Conservation (phyloP, 441 rosid genomes). For the Kokia cookei region DNA sequence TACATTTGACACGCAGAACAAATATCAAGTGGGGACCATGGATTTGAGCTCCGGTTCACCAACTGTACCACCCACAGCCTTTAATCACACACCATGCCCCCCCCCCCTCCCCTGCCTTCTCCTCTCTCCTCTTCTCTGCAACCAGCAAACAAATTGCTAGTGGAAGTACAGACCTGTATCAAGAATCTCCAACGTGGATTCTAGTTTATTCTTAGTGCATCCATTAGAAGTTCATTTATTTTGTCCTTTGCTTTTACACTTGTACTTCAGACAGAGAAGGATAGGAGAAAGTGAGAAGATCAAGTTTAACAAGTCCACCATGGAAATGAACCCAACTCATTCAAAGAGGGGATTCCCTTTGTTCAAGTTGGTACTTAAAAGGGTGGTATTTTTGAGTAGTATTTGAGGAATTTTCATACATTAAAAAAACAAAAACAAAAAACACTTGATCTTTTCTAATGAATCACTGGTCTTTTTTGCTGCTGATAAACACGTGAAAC, state of each 20-base stretch:
- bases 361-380: neutral
- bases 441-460: neutral
- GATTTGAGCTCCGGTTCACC: too few relatives aligned
- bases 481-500: conserved; percentile 35
- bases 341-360: too few relatives aligned
- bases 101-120: too few relatives aligned
- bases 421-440: neutral
- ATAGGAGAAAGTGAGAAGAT: too few relatives aligned
- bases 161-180: neutral
- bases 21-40: neutral
- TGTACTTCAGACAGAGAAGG: neutral
- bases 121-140: neutral
- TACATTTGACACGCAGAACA: neutral
- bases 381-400: conserved; percentile 19
- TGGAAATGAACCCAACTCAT: conserved; percentile 24
- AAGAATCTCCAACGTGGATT: neutral
- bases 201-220: neutral
- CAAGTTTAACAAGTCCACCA: conserved; percentile 29
- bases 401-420: conserved; percentile 32
- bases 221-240: too few relatives aligned
- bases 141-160: neutral
- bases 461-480: conserved; percentile 8
- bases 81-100: neutral
- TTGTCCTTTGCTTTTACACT: neutral
- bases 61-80: neutral